Base-by-base conservation (phyloP, 345 rosid species). In the Turnera subulata region DNA sequence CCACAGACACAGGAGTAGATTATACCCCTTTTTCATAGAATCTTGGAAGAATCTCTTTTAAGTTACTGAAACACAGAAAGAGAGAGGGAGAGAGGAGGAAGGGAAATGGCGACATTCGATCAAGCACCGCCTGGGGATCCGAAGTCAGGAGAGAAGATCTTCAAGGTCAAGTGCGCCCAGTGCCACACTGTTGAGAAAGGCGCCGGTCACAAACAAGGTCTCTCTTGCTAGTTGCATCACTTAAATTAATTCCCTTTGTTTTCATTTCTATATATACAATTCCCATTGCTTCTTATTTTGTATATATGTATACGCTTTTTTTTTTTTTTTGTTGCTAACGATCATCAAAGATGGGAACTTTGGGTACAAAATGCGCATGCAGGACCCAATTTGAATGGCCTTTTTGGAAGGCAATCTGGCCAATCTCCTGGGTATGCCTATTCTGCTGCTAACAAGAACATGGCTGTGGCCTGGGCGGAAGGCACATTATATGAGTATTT, bases 201-300 rank as follows among this genome's bases (percentile, higher is more conserved):
- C 53, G 91, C 95, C 21, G 98, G 98, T 70, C 98, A 91, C 78
- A 91, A 91, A 72, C 96, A 91, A 80, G 98, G 97, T 86, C 4
- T 23, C 0, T 46, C 4, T 29, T 0, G n/a, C 35, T 51, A n/a
- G 25, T 29, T 14, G 12, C 2, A 25, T 32, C 29, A n/a, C n/a
- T n/a, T n/a, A n/a, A n/a, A n/a, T n/a, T n/a, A n/a, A n/a, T n/a
- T n/a, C n/a, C n/a, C n/a, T n/a, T n/a, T n/a, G 3, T 32, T 6
- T 20, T 11, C 8, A n/a, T n/a, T n/a, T n/a, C n/a, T n/a, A n/a
- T n/a, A n/a, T n/a, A n/a, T n/a, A n/a, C n/a, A n/a, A n/a, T n/a
- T n/a, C n/a, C n/a, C n/a, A n/a, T n/a, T 22, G 35, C 37, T 47
- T 12, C 52, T 29, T n/a, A 13, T 18, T n/a, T n/a, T n/a, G n/a